Conservation (phyloP, 2,329 filamentous ascomycete species). For the Pseudocercospora vitis region DNA sequence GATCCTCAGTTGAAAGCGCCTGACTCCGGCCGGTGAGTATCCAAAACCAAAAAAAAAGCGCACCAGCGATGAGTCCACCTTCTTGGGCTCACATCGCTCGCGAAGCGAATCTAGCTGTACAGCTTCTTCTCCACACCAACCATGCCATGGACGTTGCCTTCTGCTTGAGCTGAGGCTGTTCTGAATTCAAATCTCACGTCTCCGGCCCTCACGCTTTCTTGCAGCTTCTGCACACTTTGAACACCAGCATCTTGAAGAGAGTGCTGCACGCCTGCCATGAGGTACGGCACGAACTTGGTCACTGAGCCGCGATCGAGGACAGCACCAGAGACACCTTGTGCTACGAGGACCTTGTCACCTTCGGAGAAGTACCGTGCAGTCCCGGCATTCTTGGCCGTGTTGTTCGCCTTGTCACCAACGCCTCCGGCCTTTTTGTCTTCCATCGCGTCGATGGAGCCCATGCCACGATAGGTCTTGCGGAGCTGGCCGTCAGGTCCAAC, state of each 20-base stretch:
- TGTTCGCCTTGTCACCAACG: constrained; percentile 69
- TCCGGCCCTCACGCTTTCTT: constrained; percentile 70
- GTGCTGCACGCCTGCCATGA: constrained; percentile 94
- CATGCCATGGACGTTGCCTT: constrained; percentile 94
- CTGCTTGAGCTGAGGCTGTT: constrained; percentile 89
- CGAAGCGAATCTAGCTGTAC: constrained; percentile 57
- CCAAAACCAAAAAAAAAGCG: too few relatives aligned
- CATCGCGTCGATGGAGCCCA: constrained; percentile 99
- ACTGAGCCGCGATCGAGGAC: constrained; percentile 80
- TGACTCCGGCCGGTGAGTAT: too few relatives aligned
- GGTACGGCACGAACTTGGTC: constrained; percentile 93
- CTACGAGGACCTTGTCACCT: constrained; percentile 89
- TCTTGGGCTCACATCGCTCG: too few relatives aligned
- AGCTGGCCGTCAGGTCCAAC: constrained; percentile 95
- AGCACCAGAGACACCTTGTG: constrained; percentile 89
- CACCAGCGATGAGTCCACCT: too few relatives aligned
- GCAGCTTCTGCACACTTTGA: constrained; percentile 74
- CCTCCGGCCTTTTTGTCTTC: constrained; percentile 96
- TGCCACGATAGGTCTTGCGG: constrained; percentile 98
- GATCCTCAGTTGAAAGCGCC: too few relatives aligned
- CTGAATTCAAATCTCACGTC: constrained; percentile 88
- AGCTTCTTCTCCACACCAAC: constrained; percentile 99
- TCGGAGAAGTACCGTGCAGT: constrained; percentile 98
- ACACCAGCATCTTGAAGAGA: constrained; percentile 93
- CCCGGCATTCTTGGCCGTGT: constrained; percentile 95